Evolutionary conservation across 331 rosid genomes (phyloP).

Genomic region (Arachis monticola): DNA sequence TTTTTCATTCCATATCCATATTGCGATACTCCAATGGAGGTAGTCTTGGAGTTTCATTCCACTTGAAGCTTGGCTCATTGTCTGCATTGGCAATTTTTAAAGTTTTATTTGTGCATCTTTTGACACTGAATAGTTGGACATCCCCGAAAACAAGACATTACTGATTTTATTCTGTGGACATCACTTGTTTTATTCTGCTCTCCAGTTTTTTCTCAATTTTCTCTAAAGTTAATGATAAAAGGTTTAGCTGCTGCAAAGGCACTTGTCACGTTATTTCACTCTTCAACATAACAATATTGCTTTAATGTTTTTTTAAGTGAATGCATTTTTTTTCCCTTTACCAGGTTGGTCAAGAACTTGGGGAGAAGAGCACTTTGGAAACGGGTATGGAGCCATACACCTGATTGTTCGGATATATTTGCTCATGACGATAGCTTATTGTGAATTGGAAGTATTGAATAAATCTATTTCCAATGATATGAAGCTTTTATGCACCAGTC

Average conservation of each 20-base stretch:
- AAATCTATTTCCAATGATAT: conserved; percentile 9
- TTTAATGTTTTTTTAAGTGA: conserved; percentile 9
- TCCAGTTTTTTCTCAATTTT: conserved; percentile 4
- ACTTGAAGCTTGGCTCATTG: conserved; percentile 15
- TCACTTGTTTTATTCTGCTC: conserved; percentile 3
- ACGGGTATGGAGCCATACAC: conserved; percentile 60
- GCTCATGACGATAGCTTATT: conserved; percentile 23
- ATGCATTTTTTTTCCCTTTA: conserved; percentile 24
- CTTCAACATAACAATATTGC: conserved; percentile 20
- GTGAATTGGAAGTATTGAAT: conserved; percentile 17
- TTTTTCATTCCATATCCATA: conserved; percentile 26
- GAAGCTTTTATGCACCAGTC: conserved; percentile 1
- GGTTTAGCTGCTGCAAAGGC: conserved; percentile 22
- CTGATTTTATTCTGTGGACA: background rate
- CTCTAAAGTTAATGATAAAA: conserved; percentile 17
- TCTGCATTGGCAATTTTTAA: conserved; percentile 6
- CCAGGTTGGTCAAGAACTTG: conserved; percentile 99
- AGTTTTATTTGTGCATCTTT: conserved; percentile 16
- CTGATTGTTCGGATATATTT: conserved; percentile 31
- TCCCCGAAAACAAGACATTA: conserved; percentile 9
- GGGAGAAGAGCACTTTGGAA: conserved; percentile 99
- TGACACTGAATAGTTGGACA: conserved; percentile 15
- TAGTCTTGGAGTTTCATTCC: conserved; percentile 14
- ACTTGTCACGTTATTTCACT: conserved; percentile 22
- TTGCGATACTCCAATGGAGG: conserved; percentile 14